Evolutionary conservation across 768 basidiomycete genomes (phyloP).

Genomic region (Candolleomyces eurysporus): DNA sequence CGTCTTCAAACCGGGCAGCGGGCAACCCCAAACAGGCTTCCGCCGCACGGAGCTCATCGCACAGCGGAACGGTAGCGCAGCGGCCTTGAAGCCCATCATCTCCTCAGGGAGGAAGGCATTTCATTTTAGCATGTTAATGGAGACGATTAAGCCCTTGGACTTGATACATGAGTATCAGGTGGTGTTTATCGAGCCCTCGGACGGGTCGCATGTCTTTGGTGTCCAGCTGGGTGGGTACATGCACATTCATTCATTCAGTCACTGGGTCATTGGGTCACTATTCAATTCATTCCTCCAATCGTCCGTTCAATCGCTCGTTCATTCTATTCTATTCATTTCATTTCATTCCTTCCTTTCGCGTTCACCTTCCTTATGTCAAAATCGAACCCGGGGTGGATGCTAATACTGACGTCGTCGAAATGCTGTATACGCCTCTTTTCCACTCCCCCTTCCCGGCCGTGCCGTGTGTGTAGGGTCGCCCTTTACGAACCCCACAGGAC

Average conservation of each 20-base stretch:
- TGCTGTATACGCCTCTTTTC: too few species aligned
- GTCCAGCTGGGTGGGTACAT: conserved; percentile 49
- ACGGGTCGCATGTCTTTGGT: conserved; percentile 59
- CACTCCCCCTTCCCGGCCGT: too few species aligned
- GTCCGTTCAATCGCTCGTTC: too few species aligned
- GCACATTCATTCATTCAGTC: not conserved
- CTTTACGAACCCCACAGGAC: conserved; percentile 50
- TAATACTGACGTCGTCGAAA: too few species aligned
- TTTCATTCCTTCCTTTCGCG: conserved; percentile 17
- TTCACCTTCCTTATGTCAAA: too few species aligned
- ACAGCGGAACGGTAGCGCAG: conserved; percentile 35
- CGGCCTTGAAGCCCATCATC: conserved; percentile 35
- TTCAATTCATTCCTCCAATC: too few species aligned
- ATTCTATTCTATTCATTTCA: not conserved
- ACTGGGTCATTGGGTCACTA: too few species aligned
- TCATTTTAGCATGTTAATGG: conserved; percentile 44
- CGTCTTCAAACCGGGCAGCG: conserved; percentile 47
- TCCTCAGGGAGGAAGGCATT: conserved; percentile 44
- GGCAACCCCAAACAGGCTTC: conserved; percentile 51
- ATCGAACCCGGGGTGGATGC: too few species aligned
- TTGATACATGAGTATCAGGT: conserved; percentile 60
- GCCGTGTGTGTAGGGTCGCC: conserved; percentile 38
- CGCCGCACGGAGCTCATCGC: conserved; percentile 60
- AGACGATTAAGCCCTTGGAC: conserved; percentile 42
- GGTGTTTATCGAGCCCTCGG: conserved; percentile 60